A percentile compares a stretch with the other conserved stretches of the same genome.
phyloP scores from a whole-genome alignment of 306 rosid species.

The Adenanthera pavonina region DNA sequence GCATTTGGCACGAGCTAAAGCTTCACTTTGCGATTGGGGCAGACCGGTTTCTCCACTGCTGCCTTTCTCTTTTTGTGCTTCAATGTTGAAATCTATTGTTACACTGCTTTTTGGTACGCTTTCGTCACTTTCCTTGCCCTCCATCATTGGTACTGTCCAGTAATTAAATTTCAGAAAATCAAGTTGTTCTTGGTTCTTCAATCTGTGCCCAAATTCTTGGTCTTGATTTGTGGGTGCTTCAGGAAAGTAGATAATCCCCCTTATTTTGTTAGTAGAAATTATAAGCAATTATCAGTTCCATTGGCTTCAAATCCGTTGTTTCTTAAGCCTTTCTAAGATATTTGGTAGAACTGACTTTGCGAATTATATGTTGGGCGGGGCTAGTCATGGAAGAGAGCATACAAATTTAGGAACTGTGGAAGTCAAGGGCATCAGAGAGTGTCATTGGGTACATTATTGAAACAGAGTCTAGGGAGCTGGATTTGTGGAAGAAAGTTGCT shows the following conservation, averaged over 20 bases:
- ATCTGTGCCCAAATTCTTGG: neutral
- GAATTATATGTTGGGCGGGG: neutral
- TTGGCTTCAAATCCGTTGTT: neutral
- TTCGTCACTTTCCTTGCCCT: neutral
- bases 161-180: neutral
- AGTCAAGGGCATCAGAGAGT: conserved; percentile 24
- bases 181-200: neutral
- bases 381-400: neutral
- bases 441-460: conserved; percentile 1
- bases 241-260: neutral
- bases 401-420: neutral
- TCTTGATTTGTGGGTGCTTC: neutral
- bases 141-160: neutral
- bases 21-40: conserved; percentile 71
- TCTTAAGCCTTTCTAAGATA: neutral
- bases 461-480: neutral
- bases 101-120: conserved; percentile 61
- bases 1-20: conserved; percentile 69
- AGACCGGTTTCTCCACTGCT: conserved; percentile 60
- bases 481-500: conserved; percentile 16
- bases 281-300: neutral
- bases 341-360: neutral
- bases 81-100: conserved; percentile 63
- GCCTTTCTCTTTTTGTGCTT: conserved; percentile 69
- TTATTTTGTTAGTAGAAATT: no score